Base-by-base conservation (phyloP, 495 filamentous ascomycete species). In the Hypoxylon cercidicola region DNA sequence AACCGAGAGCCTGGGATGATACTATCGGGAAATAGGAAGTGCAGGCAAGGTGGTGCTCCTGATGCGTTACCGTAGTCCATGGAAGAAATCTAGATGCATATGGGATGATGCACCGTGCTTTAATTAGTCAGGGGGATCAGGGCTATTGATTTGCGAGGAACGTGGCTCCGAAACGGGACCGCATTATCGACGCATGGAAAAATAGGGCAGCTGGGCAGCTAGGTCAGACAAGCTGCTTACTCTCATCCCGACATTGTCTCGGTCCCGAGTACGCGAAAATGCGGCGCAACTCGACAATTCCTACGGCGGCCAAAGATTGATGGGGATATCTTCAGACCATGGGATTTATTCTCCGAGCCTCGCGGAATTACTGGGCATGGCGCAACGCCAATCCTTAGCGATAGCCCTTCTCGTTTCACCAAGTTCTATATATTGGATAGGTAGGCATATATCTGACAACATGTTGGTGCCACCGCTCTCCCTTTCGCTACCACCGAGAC, bases 351-450 rank as follows among this genome's bases (percentile, higher is more conserved):
- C n/a, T 1, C 56, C 21, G 63, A 61, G 63, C 45, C 47, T 62
- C 40, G n/a, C 0, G 20, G 21, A 19, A 44, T 56, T 34, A 41
- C 46, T 43, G 44, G 40, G 40, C 35, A 48, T 58, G 25, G 7
- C 34, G 54, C 45, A 13, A 48, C 63, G 48, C 30, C 16, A 13
- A 51, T 34, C 39, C 46, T 25, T 47, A 25, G n/a, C 40, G 41
- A 51, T 21, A 46, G 44, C 56, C 45, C 4, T 48, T 7, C 21
- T 20, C 34, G 40, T 58, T 58, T 34, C 41, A 39, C 46, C 12
- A 13, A 21, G n/a, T 47, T 46, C 28, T 67, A 67, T 58, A 67
- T 62, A 67, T 46, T 55, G 34, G 34, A 3, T 48, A 58, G 35
- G 7, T 28, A 28, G 25, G 3, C 25, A 28, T 3, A 10, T 34